Conservation (phyloP, 1,284 basidiomycete genomes). For the Moniliophthora roreri region DNA sequence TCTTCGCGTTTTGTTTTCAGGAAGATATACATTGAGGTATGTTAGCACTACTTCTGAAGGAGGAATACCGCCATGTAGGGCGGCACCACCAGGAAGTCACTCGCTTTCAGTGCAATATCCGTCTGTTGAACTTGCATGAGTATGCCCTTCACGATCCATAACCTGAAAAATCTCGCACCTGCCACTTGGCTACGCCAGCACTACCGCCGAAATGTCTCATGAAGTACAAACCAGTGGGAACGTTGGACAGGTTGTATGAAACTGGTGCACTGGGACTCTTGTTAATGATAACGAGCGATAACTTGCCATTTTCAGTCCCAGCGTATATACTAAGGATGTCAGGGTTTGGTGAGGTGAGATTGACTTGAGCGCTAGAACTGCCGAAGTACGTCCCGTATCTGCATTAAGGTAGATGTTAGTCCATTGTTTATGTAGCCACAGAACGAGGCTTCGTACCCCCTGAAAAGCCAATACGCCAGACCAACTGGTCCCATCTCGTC, state of each 20-base stretch:
- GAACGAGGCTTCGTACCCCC: conserved; percentile 35
- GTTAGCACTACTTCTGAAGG: no score
- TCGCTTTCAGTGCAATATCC: no score
- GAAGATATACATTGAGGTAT: no score
- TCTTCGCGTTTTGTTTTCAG: no score
- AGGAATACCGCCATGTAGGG: no score
- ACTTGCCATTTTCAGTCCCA: conserved; percentile 35
- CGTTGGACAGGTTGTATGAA: conserved; percentile 36
- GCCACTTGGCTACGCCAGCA: conserved; percentile 50
- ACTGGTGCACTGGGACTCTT: conserved; percentile 42
- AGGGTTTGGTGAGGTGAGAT: conserved; percentile 35
- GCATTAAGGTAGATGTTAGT: neutral
- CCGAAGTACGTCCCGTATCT: conserved; percentile 48
- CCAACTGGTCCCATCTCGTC: conserved; percentile 43
- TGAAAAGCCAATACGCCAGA: conserved; percentile 50
- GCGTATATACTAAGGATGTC: conserved; percentile 45
- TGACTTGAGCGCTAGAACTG: conserved; percentile 40
- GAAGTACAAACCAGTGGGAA: conserved; percentile 46
- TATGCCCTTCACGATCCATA: no score
- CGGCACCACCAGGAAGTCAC: no score
- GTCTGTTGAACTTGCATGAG: no score
- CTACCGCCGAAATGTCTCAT: conserved; percentile 50
- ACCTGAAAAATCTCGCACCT: conserved; percentile 32
- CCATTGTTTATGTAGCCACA: no score
- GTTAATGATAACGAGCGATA: conserved; percentile 49